Conservation (phyloP, 129 eudicot species). For the Ambrosia artemisiifolia region DNA sequence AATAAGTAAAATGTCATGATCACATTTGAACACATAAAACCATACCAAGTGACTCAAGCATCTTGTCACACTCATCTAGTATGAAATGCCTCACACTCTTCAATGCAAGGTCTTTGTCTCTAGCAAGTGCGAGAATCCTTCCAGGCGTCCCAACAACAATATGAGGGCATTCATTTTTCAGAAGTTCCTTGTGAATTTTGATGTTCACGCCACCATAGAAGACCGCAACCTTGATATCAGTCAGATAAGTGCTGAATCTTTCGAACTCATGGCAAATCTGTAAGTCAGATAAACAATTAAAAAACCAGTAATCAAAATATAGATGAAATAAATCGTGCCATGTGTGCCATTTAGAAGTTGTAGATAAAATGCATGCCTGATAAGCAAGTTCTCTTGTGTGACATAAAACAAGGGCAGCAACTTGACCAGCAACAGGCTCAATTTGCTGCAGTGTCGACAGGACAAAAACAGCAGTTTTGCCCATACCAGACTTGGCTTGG, state of each 20-base stretch:
- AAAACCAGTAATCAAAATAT: not conserved
- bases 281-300: not conserved
- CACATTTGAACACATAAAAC: not conserved
- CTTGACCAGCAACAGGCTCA: conserved; percentile 97
- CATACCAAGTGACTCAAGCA: conserved; percentile 98
- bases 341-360: not conserved
- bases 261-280: conserved; percentile 97
- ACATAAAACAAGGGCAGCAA: conserved; percentile 92
- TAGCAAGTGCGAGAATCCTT: conserved; percentile 83
- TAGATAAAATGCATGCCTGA: conserved; percentile 47
- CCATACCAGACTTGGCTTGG: conserved; percentile 99
- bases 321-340: no score
- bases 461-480: conserved; percentile 97
- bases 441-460: conserved; percentile 90
- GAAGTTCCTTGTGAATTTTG: conserved; percentile 84
- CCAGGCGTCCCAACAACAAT: conserved; percentile 99
- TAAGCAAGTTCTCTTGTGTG: conserved; percentile 96
- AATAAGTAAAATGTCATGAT: not conserved
- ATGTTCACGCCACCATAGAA: conserved; percentile 97
- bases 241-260: conserved; percentile 87
- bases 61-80: conserved; percentile 96
- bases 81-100: conserved; percentile 94
- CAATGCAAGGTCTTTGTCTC: conserved; percentile 82
- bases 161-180: conserved; percentile 97
- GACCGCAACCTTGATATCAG: conserved; percentile 89